Conservation (phyloP, 2,329 filamentous ascomycete genomes). For the Colletotrichum spaethianum region DNA sequence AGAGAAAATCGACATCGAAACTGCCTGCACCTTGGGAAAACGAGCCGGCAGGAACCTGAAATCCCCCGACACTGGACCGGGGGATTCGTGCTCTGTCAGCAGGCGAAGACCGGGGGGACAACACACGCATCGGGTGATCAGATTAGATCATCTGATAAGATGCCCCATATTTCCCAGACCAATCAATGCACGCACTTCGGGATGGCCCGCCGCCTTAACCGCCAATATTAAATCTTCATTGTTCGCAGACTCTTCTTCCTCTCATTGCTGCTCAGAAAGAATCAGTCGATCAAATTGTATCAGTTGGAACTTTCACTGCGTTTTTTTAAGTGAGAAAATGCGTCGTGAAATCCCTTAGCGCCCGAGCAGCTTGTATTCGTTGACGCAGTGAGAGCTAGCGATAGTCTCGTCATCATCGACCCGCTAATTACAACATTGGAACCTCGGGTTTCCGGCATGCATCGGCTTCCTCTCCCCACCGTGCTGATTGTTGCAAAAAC, state of each 20-base stretch:
- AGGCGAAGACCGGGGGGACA: conserved; percentile 6
- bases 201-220: conserved; percentile 21
- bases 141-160: conserved; percentile 43
- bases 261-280: neutral
- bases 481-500: neutral
- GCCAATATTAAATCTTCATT: conserved; percentile 12
- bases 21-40: neutral
- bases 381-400: neutral
- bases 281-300: neutral
- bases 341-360: no score
- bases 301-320: neutral
- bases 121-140: conserved; percentile 20
- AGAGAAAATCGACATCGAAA: neutral
- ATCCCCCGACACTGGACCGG: conserved; percentile 3
- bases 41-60: neutral
- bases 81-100: conserved; percentile 19
- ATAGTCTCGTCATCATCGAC: neutral
- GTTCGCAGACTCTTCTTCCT: neutral
- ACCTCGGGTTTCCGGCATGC: neutral
- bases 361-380: neutral
- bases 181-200: conserved; percentile 9
- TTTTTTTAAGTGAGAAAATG: neutral
- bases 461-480: neutral
- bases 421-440: neutral
- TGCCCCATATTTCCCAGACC: conserved; percentile 7